A percentile compares a stretch with the other conserved stretches of the same genome.
Conservation (phyloP, 2,329 filamentous ascomycete genomes). For the Pseudogymnoascus sp. region DNA sequence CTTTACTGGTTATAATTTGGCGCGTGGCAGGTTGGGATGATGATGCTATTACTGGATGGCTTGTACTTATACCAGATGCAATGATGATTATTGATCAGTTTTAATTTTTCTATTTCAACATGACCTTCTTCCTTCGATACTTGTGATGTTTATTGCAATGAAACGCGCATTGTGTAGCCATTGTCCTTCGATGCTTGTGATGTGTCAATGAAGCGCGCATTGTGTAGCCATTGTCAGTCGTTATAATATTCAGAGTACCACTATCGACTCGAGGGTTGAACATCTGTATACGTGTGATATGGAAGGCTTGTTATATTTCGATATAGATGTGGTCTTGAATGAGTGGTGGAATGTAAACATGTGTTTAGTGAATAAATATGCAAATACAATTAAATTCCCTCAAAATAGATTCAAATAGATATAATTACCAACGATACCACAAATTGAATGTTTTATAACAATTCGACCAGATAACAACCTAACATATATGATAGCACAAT, state of each 20-base stretch:
- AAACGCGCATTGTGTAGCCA: too few species aligned
- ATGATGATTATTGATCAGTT: conserved; percentile 10
- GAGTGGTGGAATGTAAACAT: not conserved
- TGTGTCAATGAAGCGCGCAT: not conserved
- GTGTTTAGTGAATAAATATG: not conserved
- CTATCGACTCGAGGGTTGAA: not conserved
- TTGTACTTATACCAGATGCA: conserved; percentile 11
- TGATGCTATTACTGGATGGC: conserved; percentile 10
- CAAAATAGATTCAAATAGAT: not conserved
- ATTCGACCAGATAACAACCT: not conserved
- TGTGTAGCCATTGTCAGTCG: not conserved
- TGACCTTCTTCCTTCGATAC: not conserved
- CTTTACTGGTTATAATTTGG: conserved; percentile 11
- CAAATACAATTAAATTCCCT: not conserved
- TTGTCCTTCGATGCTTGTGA: too few species aligned
- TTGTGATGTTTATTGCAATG: not conserved
- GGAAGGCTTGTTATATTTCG: not conserved
- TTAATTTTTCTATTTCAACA: not conserved
- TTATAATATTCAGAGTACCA: not conserved
- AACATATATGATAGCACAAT: not conserved
- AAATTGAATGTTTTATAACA: not conserved
- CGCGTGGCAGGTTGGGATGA: conserved; percentile 7
- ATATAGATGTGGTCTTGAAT: not conserved
- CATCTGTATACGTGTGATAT: not conserved
- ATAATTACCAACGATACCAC: not conserved